A percentile compares a stretch with the other conserved stretches of the same genome.
phyloP scores from a whole-genome alignment of 805 yeast genomes.

The Suhomyces xylopsoci region DNA sequence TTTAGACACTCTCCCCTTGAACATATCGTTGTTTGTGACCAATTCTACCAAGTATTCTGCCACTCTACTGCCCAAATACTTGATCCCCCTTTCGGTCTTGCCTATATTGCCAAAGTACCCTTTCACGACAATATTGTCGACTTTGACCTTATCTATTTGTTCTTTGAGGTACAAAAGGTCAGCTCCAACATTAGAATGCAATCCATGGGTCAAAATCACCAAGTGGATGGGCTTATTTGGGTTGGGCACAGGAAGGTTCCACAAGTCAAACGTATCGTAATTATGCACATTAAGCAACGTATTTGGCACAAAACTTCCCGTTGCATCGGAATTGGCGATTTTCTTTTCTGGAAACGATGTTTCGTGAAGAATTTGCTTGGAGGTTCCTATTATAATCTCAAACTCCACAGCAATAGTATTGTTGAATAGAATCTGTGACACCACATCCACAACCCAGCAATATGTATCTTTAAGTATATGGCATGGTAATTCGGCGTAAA shows the following conservation, averaged over 20 bases:
- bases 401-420: slow-evolving; percentile 66
- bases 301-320: slow-evolving; percentile 24
- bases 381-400: slow-evolving; percentile 55
- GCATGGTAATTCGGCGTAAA: slow-evolving; percentile 57
- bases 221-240: slow-evolving; percentile 66
- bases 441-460: slow-evolving; percentile 77
- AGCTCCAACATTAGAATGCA: slow-evolving; percentile 85
- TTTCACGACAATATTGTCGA: slow-evolving; percentile 71
- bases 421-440: slow-evolving; percentile 76
- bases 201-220: slow-evolving; percentile 85
- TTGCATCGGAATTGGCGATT: slow-evolving; percentile 22
- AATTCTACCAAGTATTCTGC: slow-evolving; percentile 70
- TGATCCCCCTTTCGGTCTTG: slow-evolving; percentile 84
- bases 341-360: slow-evolving; percentile 21
- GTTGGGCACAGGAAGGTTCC: slow-evolving; percentile 62
- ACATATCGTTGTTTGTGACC: slow-evolving; percentile 39
- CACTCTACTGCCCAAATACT: slow-evolving; percentile 75
- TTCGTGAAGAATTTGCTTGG: slow-evolving; percentile 35
- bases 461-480: slow-evolving; percentile 59
- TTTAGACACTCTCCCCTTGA: slow-evolving; percentile 44
- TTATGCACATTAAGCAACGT: slow-evolving; percentile 46
- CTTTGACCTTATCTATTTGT: slow-evolving; percentile 52
- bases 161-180: slow-evolving; percentile 90
- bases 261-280: slow-evolving; percentile 63
- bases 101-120: slow-evolving; percentile 85